A percentile compares a stretch with the other conserved stretches of the same genome.
Conservation (phyloP, 768 basidiomycete species). For the Macrolepiota dolichaula region DNA sequence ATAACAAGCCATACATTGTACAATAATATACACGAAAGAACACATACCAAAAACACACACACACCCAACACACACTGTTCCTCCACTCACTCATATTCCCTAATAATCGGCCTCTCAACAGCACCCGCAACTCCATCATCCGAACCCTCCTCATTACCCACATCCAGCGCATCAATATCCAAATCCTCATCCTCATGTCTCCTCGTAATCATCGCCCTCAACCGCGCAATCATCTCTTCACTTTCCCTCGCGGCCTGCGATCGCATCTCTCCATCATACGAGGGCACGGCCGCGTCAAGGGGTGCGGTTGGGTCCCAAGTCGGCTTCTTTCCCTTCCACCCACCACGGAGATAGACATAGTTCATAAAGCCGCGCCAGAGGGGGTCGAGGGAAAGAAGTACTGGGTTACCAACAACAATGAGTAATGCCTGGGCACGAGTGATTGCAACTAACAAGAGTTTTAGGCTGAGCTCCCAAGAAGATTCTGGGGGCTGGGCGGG, state of each 20-base stretch:
- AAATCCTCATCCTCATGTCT: slow-evolving; percentile 25
- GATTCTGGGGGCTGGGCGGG: too few species aligned
- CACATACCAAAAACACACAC: not conserved
- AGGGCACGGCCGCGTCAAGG: slow-evolving; percentile 25
- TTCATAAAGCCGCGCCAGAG: slow-evolving; percentile 62
- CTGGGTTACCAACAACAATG: slow-evolving; percentile 60
- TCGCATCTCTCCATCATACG: slow-evolving; percentile 31
- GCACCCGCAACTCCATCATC: slow-evolving; percentile 24
- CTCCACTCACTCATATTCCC: slow-evolving; percentile 25
- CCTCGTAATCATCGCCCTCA: slow-evolving; percentile 29
- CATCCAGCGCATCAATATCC: slow-evolving; percentile 21
- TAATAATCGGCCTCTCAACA: slow-evolving; percentile 27
- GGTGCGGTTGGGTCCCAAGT: slow-evolving; percentile 29
- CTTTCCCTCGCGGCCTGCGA: slow-evolving; percentile 28
- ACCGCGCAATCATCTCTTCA: slow-evolving; percentile 32
- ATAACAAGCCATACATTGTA: not conserved
- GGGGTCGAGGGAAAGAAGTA: slow-evolving; percentile 52
- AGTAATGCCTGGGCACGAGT: slow-evolving; percentile 65
- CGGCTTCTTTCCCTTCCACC: slow-evolving; percentile 46
- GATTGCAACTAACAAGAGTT: slow-evolving; percentile 46
- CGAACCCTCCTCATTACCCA: slow-evolving; percentile 20
- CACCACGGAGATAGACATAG: slow-evolving; percentile 44
- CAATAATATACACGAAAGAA: not conserved
- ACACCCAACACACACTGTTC: not conserved
- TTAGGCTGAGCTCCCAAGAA: not conserved